Conservation (phyloP, 2,329 filamentous ascomycete species). For the Penicillium glabrum region DNA sequence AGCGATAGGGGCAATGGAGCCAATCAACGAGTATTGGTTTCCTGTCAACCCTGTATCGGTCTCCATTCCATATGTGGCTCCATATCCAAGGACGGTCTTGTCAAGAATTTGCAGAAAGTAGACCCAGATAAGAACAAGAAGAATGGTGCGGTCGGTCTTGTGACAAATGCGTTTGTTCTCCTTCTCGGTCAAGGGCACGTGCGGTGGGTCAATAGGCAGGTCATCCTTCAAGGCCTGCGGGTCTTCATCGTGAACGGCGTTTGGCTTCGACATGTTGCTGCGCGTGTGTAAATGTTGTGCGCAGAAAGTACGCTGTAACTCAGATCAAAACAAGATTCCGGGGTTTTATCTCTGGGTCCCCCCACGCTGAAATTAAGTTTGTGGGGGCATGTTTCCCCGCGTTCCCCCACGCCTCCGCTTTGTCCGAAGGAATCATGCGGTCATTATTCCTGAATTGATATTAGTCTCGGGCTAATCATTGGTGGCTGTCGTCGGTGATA, state of each 20-base stretch:
- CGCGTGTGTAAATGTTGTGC: not conserved
- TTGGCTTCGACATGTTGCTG: constrained; percentile 18
- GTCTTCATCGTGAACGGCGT: constrained; percentile 21
- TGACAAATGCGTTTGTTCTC: constrained; percentile 56
- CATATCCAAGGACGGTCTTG: constrained; percentile 59
- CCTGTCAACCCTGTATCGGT: constrained; percentile 53
- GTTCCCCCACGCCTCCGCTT: constrained; percentile 16
- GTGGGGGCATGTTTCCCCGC: constrained; percentile 16
- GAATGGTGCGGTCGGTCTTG: constrained; percentile 62
- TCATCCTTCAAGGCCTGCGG: constrained; percentile 8
- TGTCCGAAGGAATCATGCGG: not conserved
- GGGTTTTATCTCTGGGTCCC: constrained; percentile 6
- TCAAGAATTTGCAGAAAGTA: constrained; percentile 56
- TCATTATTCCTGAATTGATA: not conserved
- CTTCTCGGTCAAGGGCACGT: constrained; percentile 32
- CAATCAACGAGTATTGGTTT: constrained; percentile 58
- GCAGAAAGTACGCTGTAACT: not conserved
- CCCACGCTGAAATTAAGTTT: constrained; percentile 5
- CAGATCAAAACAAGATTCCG: not conserved
- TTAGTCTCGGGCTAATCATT: not conserved
- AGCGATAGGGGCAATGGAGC: constrained; percentile 59
- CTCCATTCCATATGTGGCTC: constrained; percentile 56
- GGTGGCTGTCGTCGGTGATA: not conserved
- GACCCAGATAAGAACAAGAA: constrained; percentile 49
- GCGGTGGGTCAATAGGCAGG: constrained; percentile 16